Percentiles rank a stretch among this genome's conserved stretches.
These are phyloP conservation scores for Imleria badia DNA, from an alignment of 768 basidiomycete genomes.

Conservation along the genomic window DNA sequence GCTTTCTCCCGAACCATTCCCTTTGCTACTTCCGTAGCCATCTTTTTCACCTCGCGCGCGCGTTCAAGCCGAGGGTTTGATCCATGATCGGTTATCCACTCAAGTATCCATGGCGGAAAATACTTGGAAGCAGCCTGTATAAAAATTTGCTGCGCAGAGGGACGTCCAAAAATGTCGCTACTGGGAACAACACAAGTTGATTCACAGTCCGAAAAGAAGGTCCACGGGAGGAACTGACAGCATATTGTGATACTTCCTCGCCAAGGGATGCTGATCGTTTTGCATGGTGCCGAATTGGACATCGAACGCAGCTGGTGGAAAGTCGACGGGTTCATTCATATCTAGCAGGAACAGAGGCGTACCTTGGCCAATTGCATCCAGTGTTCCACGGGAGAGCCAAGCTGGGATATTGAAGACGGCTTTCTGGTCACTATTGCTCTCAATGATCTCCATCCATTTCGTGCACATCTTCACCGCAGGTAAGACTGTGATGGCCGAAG, in stretches of 20 bases:
- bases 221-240: slow-evolving; percentile 4
- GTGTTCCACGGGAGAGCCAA: slow-evolving; percentile 43
- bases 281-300: slow-evolving; percentile 39
- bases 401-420: slow-evolving; percentile 22
- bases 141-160: slow-evolving; percentile 20
- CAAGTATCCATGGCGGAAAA: slow-evolving; percentile 24
- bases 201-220: slow-evolving; percentile 2
- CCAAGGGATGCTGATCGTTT: slow-evolving; percentile 12
- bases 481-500: not conserved
- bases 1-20: slow-evolving; percentile 21
- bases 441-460: slow-evolving; percentile 26
- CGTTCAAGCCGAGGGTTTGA: slow-evolving; percentile 21
- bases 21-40: slow-evolving; percentile 10
- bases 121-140: slow-evolving; percentile 12
- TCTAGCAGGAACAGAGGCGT: not conserved
- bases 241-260: slow-evolving; percentile 9
- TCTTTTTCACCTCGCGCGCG: slow-evolving; percentile 9
- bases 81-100: slow-evolving; percentile 34
- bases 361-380: slow-evolving; percentile 55
- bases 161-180: slow-evolving; percentile 16
- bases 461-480: slow-evolving; percentile 17
- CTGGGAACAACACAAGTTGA: slow-evolving; percentile 19
- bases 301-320: slow-evolving; percentile 45
- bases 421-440: not conserved
- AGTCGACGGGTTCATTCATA: not conserved